Evolutionary conservation across 257 asterid genomes (phyloP).

Genomic region (Lycium ferocissimum): DNA sequence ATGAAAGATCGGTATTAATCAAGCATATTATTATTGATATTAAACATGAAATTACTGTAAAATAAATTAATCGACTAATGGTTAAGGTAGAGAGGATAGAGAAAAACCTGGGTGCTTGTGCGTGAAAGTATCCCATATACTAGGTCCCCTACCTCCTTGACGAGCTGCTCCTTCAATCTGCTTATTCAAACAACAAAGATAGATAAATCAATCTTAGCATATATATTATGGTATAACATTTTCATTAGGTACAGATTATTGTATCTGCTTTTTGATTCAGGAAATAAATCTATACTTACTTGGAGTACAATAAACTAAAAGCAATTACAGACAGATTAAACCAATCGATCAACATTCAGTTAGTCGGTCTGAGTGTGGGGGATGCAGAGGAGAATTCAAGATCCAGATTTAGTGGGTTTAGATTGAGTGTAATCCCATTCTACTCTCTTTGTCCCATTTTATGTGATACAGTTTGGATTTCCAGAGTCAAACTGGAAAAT

Average conservation of each 20-base stretch:
- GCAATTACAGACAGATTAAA: background rate
- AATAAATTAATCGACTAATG: background rate
- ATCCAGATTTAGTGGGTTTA: too few species aligned
- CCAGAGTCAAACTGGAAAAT: too few species aligned
- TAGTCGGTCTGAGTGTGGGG: background rate
- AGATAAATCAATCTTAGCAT: background rate
- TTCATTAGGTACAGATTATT: background rate
- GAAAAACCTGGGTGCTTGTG: conserved; percentile 23
- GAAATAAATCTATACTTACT: too few species aligned
- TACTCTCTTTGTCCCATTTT: too few species aligned
- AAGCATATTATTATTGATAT: too few species aligned
- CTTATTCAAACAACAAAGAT: background rate
- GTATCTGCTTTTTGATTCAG: background rate
- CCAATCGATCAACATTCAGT: too few species aligned
- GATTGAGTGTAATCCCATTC: too few species aligned
- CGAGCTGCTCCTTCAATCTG: conserved; percentile 43
- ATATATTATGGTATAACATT: background rate
- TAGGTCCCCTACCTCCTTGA: conserved; percentile 46
- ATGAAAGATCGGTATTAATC: too few species aligned
- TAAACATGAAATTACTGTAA: too few species aligned
- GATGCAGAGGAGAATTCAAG: too few species aligned
- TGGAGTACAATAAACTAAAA: background rate
- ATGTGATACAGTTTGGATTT: too few species aligned
- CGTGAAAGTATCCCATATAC: conserved; percentile 54
- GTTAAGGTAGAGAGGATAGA: background rate